Base-by-base conservation (phyloP, 225 moss, liverwort and hornwort species). In the Lunularia cruciata region DNA sequence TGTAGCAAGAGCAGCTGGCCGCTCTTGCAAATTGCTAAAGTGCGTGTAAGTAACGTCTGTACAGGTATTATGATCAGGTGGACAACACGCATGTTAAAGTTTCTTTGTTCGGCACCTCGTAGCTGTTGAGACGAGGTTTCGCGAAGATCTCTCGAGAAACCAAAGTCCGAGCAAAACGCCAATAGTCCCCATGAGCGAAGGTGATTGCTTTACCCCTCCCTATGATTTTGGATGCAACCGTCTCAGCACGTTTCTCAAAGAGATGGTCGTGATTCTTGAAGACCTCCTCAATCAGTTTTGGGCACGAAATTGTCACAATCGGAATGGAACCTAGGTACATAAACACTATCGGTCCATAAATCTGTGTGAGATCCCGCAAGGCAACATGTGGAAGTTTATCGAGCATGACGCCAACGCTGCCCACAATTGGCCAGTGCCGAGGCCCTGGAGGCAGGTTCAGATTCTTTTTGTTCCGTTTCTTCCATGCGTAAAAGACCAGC, bases 321-420 rank as follows among this genome's bases (percentile, higher is more conserved):
- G 70, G 42, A 16, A 31, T 28, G 4, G 57, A 71, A 22, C 70
- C 70, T 19, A 71, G 31, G 18, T 43, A 27, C 22, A 71, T 23
- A 28, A 71, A 71, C 57, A 57, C 31, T 54, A 71, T 59, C 2
- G 56, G 56, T 7, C 70, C 70, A 45, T 71, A 71, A 42, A 32
- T 14, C 25, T 57, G 19, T 23, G 70, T 12, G 1, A 71, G 19
- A 15, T 42, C 25, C 23, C 57, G 19, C 27, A 57, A 59, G 5
- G 30, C 70, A 71, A 42, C 57, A 58, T 71, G 70, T 3, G 69
- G 70, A n/a, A 71, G 70, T 45, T 71, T 71, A 15, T 15, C 25
- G 8, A 46, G 10, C 27, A 71, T 19, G 32, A 55, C 39, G 34
- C 25, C n/a, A 25, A 71, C 11, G 46, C 58, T 71, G 18, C 70